phyloP scores from a whole-genome alignment of 805 yeast species.

The Yamadazyma tumulicola region DNA sequence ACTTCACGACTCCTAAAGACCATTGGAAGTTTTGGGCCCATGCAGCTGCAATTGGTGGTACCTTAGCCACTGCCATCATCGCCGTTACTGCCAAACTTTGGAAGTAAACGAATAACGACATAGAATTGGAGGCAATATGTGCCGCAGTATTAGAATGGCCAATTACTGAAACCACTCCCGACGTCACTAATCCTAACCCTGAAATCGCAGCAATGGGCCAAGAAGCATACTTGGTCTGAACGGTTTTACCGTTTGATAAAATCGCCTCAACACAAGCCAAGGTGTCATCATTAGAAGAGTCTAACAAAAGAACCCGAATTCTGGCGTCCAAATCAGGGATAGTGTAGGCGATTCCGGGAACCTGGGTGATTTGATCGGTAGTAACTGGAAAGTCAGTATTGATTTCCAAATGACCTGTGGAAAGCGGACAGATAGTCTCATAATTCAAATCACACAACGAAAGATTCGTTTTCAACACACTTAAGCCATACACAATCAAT shows the following conservation, averaged over 20 bases:
- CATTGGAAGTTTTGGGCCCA: constrained; percentile 97
- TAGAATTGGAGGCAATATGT: constrained; percentile 94
- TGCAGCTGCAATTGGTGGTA: constrained; percentile 96
- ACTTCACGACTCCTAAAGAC: constrained; percentile 88
- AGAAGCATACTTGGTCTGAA: constrained; percentile 84
- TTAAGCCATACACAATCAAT: constrained; percentile 78
- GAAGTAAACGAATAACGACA: constrained; percentile 89
- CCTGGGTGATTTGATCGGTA: constrained; percentile 38
- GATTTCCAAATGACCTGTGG: constrained; percentile 83
- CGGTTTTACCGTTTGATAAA: constrained; percentile 86
- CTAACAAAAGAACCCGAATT: constrained; percentile 68
- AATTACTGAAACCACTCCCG: constrained; percentile 80
- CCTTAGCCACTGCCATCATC: constrained; percentile 90
- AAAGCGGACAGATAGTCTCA: constrained; percentile 70
- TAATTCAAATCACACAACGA: constrained; percentile 59
- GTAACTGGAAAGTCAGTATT: constrained; percentile 45
- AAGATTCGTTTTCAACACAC: constrained; percentile 50
- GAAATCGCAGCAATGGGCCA: constrained; percentile 96
- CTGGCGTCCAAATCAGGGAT: constrained; percentile 94
- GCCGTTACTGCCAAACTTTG: constrained; percentile 89
- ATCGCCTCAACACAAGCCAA: constrained; percentile 92
- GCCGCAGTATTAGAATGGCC: constrained; percentile 94
- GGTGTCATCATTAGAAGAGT: constrained; percentile 40
- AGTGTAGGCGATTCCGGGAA: constrained; percentile 84
- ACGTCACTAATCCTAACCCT: constrained; percentile 80